Conservation (phyloP, 305 asterid genomes). For the Euphrasia arctica region DNA sequence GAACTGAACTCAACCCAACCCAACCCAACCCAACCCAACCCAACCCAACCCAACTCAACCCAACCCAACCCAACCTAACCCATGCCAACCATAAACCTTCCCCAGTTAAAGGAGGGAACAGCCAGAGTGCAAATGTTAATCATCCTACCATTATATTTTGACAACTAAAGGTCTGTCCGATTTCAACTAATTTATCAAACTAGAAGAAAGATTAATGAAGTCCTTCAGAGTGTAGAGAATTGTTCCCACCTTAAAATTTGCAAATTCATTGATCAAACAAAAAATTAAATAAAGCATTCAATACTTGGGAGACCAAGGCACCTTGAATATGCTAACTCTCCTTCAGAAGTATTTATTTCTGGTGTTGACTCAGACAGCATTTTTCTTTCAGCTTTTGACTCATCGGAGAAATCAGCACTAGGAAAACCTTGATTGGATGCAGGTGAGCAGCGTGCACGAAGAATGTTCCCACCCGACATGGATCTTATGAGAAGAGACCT, state of each 20-base stretch:
- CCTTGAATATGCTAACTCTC: slow-evolving; percentile 68
- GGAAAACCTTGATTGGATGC: slow-evolving; percentile 35
- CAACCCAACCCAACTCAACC: too few species aligned
- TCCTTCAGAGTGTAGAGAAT: too few species aligned
- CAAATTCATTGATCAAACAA: slow-evolving; percentile 10
- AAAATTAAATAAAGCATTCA: slow-evolving; percentile 20
- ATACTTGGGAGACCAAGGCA: slow-evolving; percentile 32
- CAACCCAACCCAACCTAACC: too few species aligned
- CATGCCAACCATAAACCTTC: too few species aligned
- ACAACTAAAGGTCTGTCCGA: too few species aligned
- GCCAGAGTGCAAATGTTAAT: too few species aligned
- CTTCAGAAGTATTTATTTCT: slow-evolving; percentile 56
- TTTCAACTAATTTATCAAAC: too few species aligned
- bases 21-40: too few species aligned
- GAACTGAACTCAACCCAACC: too few species aligned
- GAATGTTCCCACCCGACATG: slow-evolving; percentile 89
- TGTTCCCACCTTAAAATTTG: not conserved
- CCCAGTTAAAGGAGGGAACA: too few species aligned
- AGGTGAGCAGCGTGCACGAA: slow-evolving; percentile 19
- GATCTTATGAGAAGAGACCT: slow-evolving; percentile 74
- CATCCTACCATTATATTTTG: too few species aligned
- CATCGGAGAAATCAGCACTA: slow-evolving; percentile 36
- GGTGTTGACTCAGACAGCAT: slow-evolving; percentile 69
- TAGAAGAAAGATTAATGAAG: too few species aligned
- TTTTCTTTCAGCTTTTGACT: slow-evolving; percentile 43